Evolutionary conservation across 2,329 filamentous ascomycete species (phyloP), one percentile per base, ranked within the genome.

Genomic region (Penicillium griseofulvum): DNA sequence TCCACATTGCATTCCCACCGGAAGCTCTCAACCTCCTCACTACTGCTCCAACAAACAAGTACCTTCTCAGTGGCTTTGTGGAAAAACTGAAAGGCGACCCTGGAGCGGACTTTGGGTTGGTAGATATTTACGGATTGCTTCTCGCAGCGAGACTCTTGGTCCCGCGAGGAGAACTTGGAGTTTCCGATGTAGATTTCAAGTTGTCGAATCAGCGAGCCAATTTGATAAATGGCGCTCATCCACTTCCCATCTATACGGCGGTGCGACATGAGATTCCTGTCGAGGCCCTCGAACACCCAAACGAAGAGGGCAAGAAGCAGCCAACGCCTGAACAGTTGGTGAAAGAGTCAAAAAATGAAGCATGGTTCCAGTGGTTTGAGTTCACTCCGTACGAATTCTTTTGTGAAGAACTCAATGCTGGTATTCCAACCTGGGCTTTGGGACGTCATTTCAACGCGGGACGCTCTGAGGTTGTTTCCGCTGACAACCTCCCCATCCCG

Each of bases 331-430:
- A 71, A 57, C 71, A 66, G 57, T 65, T 73, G 2, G 76, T 79
- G 56, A 77, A 73, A 36, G 76, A 79, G 55, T 79, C 81, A 4
- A 75, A 74, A 52, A 75, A 81, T 56, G 88, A 95, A 67, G 82
- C 91, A 2, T 97, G 92, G 90, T 99, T 97, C 66, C 93, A 99
- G 66, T 97, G 94, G 93, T 97, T 94, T 64, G 94, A 99, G 68
- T 88, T 93, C 66, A 95, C 91, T 0, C 93, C 93, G 0, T 97
- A 95, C 68, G 93, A 97, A 71, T 88, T 97, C 70, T 97, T 94
- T 73, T 96, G 91, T 64, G 93, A 97, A 72, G 93, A 97, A 68
- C 87, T 96, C 48, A 83, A 83, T 24, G 91, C 93, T 2, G 93
- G 94, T 3, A 97, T 99, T 57, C 94, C 94, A 0, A 96, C 90